Evolutionary conservation across 768 basidiomycete species (phyloP).

Genomic region (Termitomyces eurrhizus): DNA sequence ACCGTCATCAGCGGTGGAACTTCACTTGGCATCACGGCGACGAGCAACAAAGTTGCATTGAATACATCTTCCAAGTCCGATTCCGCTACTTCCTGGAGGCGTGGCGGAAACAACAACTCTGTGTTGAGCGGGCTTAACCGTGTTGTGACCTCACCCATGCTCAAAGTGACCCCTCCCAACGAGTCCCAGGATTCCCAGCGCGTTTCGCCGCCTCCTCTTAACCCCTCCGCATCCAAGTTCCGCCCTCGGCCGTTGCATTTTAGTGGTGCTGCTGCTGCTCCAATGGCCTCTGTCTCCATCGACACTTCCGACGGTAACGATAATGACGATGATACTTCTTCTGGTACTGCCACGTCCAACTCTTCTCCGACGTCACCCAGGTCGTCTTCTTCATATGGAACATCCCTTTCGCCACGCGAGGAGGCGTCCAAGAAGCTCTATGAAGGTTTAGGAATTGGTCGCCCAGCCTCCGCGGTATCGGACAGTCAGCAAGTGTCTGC

Average conservation of each 20-base stretch:
- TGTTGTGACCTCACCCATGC: slow-evolving; percentile 56
- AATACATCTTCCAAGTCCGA: slow-evolving; percentile 75
- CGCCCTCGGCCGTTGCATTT: slow-evolving; percentile 37
- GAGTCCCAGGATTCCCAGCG: slow-evolving; percentile 48
- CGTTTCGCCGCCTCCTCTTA: slow-evolving; percentile 43
- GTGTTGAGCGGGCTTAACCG: slow-evolving; percentile 61
- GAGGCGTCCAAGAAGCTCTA: slow-evolving; percentile 84
- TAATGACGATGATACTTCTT: slow-evolving; percentile 57
- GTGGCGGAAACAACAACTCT: slow-evolving; percentile 68
- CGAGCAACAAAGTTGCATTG: slow-evolving; percentile 28
- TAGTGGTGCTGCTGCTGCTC: slow-evolving; percentile 44
- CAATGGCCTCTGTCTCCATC: slow-evolving; percentile 53
- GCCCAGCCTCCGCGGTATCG: slow-evolving; percentile 47
- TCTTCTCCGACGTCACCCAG: slow-evolving; percentile 79
- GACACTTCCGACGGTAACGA: slow-evolving; percentile 52
- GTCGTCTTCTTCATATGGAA: slow-evolving; percentile 59
- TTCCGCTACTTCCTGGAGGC: slow-evolving; percentile 75
- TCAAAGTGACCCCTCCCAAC: slow-evolving; percentile 69
- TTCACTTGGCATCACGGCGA: slow-evolving; percentile 52
- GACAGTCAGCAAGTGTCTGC: slow-evolving; percentile 35
- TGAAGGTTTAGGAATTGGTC: slow-evolving; percentile 84
- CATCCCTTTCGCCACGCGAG: slow-evolving; percentile 78
- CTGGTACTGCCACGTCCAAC: slow-evolving; percentile 39
- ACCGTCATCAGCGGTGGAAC: slow-evolving; percentile 73
- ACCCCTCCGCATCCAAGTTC: slow-evolving; percentile 37